Evolutionary conservation across 352 stramenopile species (phyloP).

Genomic region (Globisporangium lucens): DNA sequence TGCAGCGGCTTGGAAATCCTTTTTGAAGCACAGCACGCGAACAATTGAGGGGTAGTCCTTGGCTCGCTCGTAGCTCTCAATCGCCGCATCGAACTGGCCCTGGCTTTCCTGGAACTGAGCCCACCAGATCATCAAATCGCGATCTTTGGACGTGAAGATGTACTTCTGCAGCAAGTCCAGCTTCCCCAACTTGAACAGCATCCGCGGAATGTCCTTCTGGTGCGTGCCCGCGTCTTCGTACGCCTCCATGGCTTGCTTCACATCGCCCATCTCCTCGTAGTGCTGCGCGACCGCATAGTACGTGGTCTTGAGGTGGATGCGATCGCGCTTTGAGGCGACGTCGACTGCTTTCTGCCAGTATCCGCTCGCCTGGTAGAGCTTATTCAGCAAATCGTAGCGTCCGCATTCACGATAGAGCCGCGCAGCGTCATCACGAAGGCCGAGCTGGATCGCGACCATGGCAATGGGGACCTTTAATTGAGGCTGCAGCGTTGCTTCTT

Average conservation of each 20-base stretch:
- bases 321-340: conserved; percentile 84
- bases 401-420: conserved; percentile 89
- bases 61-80: conserved; percentile 86
- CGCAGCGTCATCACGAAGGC: conserved; percentile 88
- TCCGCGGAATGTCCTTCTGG: conserved; percentile 90
- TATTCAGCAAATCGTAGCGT: conserved; percentile 92
- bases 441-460: conserved; percentile 92
- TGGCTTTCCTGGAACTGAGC: conserved; percentile 92
- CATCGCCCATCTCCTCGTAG: conserved; percentile 85
- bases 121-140: conserved; percentile 91
- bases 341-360: conserved; percentile 91
- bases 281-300: conserved; percentile 88
- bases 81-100: conserved; percentile 83
- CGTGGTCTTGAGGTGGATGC: conserved; percentile 91
- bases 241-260: conserved; percentile 89
- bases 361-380: conserved; percentile 88
- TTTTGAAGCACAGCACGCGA: conserved; percentile 88
- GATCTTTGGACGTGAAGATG: conserved; percentile 83
- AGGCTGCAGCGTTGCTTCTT: conserved; percentile 60
- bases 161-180: conserved; percentile 92
- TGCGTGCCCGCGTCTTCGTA: conserved; percentile 90
- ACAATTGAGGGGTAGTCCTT: conserved; percentile 90
- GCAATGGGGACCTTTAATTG: conserved; percentile 84
- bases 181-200: conserved; percentile 89
- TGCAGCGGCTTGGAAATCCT: conserved; percentile 80